Evolutionary conservation across 179 eudicot species (phyloP).

Genomic region (Heliamphora pulchella): DNA sequence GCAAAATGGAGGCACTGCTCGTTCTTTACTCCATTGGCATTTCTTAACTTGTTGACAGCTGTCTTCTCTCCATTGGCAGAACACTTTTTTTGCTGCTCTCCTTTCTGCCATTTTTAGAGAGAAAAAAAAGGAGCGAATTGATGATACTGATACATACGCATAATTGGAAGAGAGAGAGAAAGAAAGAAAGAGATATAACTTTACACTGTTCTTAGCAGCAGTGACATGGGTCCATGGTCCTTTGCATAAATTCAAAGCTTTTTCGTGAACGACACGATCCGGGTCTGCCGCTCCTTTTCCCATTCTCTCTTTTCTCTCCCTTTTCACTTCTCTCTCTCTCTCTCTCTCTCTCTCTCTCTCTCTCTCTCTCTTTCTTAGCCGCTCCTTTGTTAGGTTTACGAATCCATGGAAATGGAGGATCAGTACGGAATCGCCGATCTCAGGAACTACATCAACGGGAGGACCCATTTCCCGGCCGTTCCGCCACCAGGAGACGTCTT

Average conservation of each 20-base stretch:
- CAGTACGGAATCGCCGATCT: conserved; percentile 66
- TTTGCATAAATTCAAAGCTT: conserved; percentile 33
- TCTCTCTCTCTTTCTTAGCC: background rate
- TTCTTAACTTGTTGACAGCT: too few relatives aligned
- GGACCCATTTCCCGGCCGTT: conserved; percentile 34
- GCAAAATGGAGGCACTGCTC: too few relatives aligned
- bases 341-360: conserved; percentile 1
- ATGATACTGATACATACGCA: too few relatives aligned
- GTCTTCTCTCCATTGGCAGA: too few relatives aligned
- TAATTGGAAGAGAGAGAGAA: background rate
- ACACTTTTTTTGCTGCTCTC: too few relatives aligned
- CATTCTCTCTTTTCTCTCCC: conserved; percentile 15
- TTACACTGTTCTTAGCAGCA: conserved; percentile 6
- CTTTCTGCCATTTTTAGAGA: too few relatives aligned
- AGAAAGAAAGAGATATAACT: background rate
- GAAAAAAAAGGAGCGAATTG: too few relatives aligned
- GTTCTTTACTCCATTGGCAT: too few relatives aligned
- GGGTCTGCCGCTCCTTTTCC: conserved; percentile 44
- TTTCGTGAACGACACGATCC: conserved; percentile 52
- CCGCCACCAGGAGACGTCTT: conserved; percentile 35
- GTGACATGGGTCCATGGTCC: conserved; percentile 38
- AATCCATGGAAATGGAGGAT: conserved; percentile 50
- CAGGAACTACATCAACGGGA: conserved; percentile 47
- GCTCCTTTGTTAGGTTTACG: background rate
- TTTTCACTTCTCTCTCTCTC: conserved; percentile 16